Conservation (phyloP, 2,329 filamentous ascomycete genomes). For the Fusarium sp. region DNA sequence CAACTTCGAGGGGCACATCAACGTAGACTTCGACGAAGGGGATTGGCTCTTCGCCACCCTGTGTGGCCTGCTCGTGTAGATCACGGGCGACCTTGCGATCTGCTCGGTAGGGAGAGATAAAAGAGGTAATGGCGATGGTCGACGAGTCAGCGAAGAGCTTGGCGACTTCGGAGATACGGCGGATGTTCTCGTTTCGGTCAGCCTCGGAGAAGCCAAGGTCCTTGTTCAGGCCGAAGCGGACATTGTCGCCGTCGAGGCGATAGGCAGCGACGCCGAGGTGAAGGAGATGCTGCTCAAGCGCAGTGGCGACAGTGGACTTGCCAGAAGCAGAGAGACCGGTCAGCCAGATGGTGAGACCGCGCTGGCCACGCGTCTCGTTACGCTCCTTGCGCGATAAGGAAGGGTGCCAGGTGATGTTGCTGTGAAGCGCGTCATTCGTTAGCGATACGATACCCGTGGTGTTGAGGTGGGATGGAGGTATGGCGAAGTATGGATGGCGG, state of each 20-base stretch:
- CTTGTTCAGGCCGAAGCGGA: slow-evolving; percentile 97
- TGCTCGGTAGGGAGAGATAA: slow-evolving; percentile 93
- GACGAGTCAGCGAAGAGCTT: slow-evolving; percentile 95
- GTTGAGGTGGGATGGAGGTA: slow-evolving; percentile 19
- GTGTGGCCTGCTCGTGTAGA: slow-evolving; percentile 71
- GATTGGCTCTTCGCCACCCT: slow-evolving; percentile 72
- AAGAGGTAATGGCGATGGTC: slow-evolving; percentile 90
- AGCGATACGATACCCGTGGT: slow-evolving; percentile 10
- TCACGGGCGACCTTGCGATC: slow-evolving; percentile 85
- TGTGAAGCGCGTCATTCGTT: slow-evolving; percentile 49
- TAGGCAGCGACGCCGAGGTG: slow-evolving; percentile 86
- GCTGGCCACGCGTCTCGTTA: slow-evolving; percentile 79
- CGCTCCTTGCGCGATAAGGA: slow-evolving; percentile 83
- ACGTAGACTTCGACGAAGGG: slow-evolving; percentile 95
- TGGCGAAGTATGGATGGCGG: slow-evolving; percentile 12
- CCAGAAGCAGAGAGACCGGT: slow-evolving; percentile 95
- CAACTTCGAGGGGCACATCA: slow-evolving; percentile 89
- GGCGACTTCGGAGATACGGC: slow-evolving; percentile 94
- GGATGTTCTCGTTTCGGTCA: slow-evolving; percentile 97
- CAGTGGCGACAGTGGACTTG: slow-evolving; percentile 96
- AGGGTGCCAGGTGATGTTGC: slow-evolving; percentile 91
- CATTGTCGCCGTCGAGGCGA: slow-evolving; percentile 96
- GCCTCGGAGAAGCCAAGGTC: slow-evolving; percentile 94
- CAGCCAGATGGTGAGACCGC: slow-evolving; percentile 96
- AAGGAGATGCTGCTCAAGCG: slow-evolving; percentile 95